Evolutionary conservation across 1,139 yeast genomes (phyloP), one percentile per base, ranked within the genome.

Genomic region (Candida sanyaensis): DNA sequence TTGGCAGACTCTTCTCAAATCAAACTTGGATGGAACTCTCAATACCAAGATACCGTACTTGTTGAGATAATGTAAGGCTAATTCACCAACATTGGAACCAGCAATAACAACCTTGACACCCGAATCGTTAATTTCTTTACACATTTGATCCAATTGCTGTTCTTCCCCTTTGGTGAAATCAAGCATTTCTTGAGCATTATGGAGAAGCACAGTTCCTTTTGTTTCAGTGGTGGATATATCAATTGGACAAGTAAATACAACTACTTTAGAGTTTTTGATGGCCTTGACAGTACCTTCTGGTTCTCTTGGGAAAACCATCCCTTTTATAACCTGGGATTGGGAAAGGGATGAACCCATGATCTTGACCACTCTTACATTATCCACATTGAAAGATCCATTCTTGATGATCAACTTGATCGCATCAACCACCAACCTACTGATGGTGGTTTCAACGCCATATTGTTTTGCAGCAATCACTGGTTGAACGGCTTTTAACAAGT

Each of bases 231-330:
- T 86, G 23, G 97, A 86, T 55, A 89, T 90, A 69, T 93, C 99
- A 52, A 93, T 83, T 29, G 98, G 97, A 66, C 96, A 86, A 11
- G 97, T 90, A 71, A 80, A 95, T 4, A 91, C 93, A 7, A 89
- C 99, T 39, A 93, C 98, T 68, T 90, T 91, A 27, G 96, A 83
- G 59, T 80, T 83, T 31, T 66, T 67, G 49, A 87, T 73, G 54
- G 84, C 79, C 68, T 89, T 89, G 47, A 92, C 71, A 54, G 83
- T 84, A 12, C 97, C 96, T 66, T 93, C 98, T 10, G 99, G 97
- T 66, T 91, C 96, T 61, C 96, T 81, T 58, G 96, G 96, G 78
- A 95, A 93, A 37, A 95, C 97, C 99, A 93, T 93, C 57, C 99
- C 99, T 69, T 88, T 89, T 57, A 95, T 76, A 47, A 95, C 99